Evolutionary conservation across 176 grass and related monocot species (phyloP).

Genomic region (Oryza glumipatula): DNA sequence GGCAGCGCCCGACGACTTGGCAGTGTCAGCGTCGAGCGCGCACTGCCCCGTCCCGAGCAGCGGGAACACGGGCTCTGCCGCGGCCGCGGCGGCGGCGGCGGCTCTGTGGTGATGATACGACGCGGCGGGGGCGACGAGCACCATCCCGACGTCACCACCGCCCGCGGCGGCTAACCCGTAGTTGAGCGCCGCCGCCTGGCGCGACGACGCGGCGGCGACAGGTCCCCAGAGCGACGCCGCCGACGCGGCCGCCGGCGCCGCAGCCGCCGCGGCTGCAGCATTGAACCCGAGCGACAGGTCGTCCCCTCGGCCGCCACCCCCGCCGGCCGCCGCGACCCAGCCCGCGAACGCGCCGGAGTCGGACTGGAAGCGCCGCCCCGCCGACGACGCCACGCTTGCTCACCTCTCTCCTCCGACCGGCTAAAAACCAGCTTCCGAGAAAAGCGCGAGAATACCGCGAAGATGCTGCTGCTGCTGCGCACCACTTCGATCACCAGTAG

Average conservation of each 20-base stretch:
- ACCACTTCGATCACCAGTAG: not conserved
- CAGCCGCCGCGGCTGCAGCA: conserved; percentile 41
- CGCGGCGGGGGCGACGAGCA: conserved; percentile 59
- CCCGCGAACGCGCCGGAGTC: conserved; percentile 82
- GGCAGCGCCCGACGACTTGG: not conserved
- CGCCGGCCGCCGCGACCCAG: conserved; percentile 65
- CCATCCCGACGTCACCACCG: conserved; percentile 63
- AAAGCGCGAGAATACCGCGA: conserved; percentile 30
- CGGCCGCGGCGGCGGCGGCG: not conserved
- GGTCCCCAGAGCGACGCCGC: conserved; percentile 48
- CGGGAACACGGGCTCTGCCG: conserved; percentile 59
- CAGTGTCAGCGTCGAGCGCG: conserved; percentile 32
- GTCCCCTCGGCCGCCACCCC: conserved; percentile 49
- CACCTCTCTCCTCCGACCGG: not conserved
- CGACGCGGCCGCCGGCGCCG: not conserved
- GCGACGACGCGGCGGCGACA: conserved; percentile 2
- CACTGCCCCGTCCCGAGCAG: conserved; percentile 74
- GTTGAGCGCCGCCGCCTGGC: conserved; percentile 48
- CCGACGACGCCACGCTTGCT: conserved; percentile 68
- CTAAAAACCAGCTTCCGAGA: not conserved
- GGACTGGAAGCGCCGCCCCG: conserved; percentile 76
- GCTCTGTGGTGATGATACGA: conserved; percentile 68
- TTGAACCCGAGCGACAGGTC: conserved; percentile 97
- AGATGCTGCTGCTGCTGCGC: conserved; percentile 37
- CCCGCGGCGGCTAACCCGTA: conserved; percentile 60